phyloP scores from a whole-genome alignment of 108 stramenopile species.

The Fistulifera pelliculosa region DNA sequence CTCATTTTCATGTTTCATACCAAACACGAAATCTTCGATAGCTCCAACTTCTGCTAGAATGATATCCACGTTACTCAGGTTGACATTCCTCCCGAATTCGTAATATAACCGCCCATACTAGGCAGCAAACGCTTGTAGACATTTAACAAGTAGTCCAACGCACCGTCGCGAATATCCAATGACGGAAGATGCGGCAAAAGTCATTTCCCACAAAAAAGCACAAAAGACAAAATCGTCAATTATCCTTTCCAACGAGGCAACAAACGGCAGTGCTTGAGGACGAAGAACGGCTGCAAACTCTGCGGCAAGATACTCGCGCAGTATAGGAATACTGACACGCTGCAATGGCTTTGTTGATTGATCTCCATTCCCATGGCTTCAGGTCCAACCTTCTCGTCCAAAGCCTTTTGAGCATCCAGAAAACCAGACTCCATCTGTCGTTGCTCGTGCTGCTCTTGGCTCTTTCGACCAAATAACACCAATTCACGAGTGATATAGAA shows the following conservation, averaged over 20 bases:
- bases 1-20: constrained; percentile 85
- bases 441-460: constrained; percentile 48
- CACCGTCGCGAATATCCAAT: constrained; percentile 92
- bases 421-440: constrained; percentile 65
- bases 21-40: constrained; percentile 95
- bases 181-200: constrained; percentile 88
- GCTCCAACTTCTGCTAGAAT: constrained; percentile 88
- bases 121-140: constrained; percentile 87
- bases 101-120: constrained; percentile 88
- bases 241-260: constrained; percentile 74
- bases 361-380: constrained; percentile 57
- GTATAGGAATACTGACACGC: constrained; percentile 77
- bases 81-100: constrained; percentile 90
- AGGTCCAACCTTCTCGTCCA: constrained; percentile 72
- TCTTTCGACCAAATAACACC: constrained; percentile 79
- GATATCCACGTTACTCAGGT: constrained; percentile 87
- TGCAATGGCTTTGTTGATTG: constrained; percentile 76
- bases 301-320: constrained; percentile 87
- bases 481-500: constrained; percentile 96
- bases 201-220: constrained; percentile 98
- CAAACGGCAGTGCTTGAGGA: constrained; percentile 42
- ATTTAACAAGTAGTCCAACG: constrained; percentile 83
- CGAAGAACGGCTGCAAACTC: constrained; percentile 70
- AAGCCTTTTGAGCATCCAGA: constrained; percentile 48
- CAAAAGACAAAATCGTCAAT: constrained; percentile 98